A percentile compares a stretch with the other conserved stretches of the same genome.
Conservation (phyloP, 1,284 basidiomycete genomes). For the Irpex sp. region DNA sequence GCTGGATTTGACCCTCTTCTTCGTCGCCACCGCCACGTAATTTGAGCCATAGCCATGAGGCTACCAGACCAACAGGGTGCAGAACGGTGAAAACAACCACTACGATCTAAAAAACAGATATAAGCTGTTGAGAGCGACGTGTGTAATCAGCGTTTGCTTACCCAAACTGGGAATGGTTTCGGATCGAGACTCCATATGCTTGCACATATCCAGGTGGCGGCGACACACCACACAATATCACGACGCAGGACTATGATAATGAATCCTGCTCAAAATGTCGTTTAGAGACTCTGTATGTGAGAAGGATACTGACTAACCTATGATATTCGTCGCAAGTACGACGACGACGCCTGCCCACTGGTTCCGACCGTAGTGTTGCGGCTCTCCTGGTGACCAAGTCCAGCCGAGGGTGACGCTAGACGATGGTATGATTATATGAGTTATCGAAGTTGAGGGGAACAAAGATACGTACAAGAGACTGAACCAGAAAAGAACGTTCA, state of each 20-base stretch:
- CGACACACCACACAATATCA: slow-evolving; percentile 71
- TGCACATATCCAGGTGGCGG: slow-evolving; percentile 66
- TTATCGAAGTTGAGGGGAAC: too few relatives aligned
- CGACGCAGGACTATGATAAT: slow-evolving; percentile 50
- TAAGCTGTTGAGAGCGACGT: not conserved
- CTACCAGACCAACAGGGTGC: slow-evolving; percentile 52
- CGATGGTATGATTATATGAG: not conserved
- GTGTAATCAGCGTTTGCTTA: slow-evolving; percentile 30
- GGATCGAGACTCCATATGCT: slow-evolving; percentile 58
- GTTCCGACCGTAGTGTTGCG: slow-evolving; percentile 45
- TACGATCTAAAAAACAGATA: slow-evolving; percentile 40
- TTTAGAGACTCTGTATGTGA: not conserved
- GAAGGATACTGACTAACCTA: slow-evolving; percentile 25
- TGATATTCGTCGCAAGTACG: slow-evolving; percentile 53
- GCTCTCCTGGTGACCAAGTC: slow-evolving; percentile 38
- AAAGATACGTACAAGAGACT: slow-evolving; percentile 44
- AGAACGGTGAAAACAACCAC: slow-evolving; percentile 55
- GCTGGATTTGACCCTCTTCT: slow-evolving; percentile 36
- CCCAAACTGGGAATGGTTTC: slow-evolving; percentile 60
- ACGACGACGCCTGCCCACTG: slow-evolving; percentile 62
- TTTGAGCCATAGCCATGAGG: slow-evolving; percentile 33
- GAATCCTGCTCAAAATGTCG: slow-evolving; percentile 34
- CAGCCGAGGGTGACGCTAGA: slow-evolving; percentile 52
- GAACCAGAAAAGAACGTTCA: slow-evolving; percentile 44
- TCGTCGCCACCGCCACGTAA: slow-evolving; percentile 25